These are phyloP conservation scores for Coemansia biformis DNA, from an alignment of 192 early-diverging fungal species.

Conservation along the genomic window DNA sequence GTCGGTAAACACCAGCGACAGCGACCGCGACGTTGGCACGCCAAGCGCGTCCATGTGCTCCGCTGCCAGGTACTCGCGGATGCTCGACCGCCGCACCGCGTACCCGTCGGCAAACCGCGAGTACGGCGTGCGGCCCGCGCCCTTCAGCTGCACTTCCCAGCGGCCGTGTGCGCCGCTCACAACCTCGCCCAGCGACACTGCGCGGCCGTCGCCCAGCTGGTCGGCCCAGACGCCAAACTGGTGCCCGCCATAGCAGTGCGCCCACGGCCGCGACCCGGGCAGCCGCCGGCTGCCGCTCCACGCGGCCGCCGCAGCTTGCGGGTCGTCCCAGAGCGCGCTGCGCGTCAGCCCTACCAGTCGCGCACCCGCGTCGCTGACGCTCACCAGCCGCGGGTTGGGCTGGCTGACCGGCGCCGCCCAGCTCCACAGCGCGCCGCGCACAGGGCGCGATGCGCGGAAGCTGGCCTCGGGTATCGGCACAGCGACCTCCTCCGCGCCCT, in stretches of 20 bases:
- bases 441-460: constrained; percentile 18
- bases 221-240: constrained; percentile 66
- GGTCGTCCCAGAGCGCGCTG: constrained; percentile 7
- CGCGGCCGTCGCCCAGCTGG: constrained; percentile 84
- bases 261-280: constrained; percentile 55
- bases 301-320: constrained; percentile 19
- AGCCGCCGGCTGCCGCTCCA: constrained; percentile 48
- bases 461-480: constrained; percentile 3
- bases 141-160: constrained; percentile 84
- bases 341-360: constrained; percentile 15
- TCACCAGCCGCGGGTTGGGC: constrained; percentile 12
- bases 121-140: constrained; percentile 80
- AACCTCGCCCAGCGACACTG: constrained; percentile 69
- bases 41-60: constrained; percentile 60
- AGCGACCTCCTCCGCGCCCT: too few species aligned
- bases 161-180: constrained; percentile 3
- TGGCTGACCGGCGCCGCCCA: constrained; percentile 19
- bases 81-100: constrained; percentile 80
- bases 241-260: constrained; percentile 67
- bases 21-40: constrained; percentile 72
- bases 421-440: constrained; percentile 33
- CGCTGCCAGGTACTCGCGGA: constrained; percentile 72
- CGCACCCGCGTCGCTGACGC: constrained; percentile 17
- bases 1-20: constrained; percentile 61
- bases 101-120: constrained; percentile 82